Evolutionary conservation across 495 filamentous ascomycete species (phyloP).

Genomic region (Trichoderma reesei): DNA sequence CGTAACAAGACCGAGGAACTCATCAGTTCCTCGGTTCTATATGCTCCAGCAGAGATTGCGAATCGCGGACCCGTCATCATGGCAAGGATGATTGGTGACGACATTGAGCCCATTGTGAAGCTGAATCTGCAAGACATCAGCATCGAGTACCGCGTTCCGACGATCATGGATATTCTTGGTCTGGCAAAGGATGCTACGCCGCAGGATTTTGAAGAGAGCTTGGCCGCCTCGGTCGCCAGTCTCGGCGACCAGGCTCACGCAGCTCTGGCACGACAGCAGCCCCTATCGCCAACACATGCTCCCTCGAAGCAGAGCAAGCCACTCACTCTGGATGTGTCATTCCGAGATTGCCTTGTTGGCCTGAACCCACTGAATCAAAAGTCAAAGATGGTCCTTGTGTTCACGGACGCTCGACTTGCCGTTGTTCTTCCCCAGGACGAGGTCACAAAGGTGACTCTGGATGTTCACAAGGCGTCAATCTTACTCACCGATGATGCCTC

Average conservation of each 20-base stretch:
- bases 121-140: constrained; percentile 73
- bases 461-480: constrained; percentile 68
- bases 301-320: constrained; percentile 21
- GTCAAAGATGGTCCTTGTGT: constrained; percentile 64
- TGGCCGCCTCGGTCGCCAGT: constrained; percentile 71
- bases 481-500: constrained; percentile 72
- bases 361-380: constrained; percentile 70
- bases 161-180: constrained; percentile 66
- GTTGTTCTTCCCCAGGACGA: constrained; percentile 51
- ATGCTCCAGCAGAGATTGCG: constrained; percentile 21
- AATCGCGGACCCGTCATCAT: constrained; percentile 28
- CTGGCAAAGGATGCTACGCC: constrained; percentile 56
- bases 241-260: constrained; percentile 51
- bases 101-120: constrained; percentile 84
- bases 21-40: constrained; percentile 31
- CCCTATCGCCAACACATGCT: background rate
- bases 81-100: constrained; percentile 79
- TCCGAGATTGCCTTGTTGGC: constrained; percentile 73
- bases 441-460: constrained; percentile 48
- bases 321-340: constrained; percentile 59
- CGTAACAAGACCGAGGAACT: constrained; percentile 66
- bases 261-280: constrained; percentile 21
- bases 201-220: constrained; percentile 62
- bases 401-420: constrained; percentile 64
- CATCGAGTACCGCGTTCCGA: constrained; percentile 75